Evolutionary conservation across 257 asterid genomes (phyloP).

Genomic region (Primulina eburnea): DNA sequence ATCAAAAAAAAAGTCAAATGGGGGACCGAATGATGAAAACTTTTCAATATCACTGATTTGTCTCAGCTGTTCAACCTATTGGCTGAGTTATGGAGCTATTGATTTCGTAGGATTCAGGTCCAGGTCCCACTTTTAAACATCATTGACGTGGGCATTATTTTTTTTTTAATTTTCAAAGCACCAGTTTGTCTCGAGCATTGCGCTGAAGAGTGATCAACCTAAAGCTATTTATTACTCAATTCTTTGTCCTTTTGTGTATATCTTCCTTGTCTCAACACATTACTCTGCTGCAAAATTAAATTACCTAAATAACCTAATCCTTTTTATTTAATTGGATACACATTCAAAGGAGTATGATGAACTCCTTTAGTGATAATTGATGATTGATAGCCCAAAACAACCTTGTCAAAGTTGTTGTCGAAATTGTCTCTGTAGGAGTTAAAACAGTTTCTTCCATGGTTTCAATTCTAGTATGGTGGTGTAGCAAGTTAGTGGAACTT

Average conservation of each 20-base stretch:
- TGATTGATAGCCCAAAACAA: not conserved
- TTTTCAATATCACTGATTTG: not conserved
- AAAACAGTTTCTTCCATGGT: not conserved
- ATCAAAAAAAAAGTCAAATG: no score
- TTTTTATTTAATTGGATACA: not conserved
- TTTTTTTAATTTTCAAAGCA: no score
- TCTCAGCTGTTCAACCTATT: not conserved
- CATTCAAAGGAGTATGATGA: not conserved
- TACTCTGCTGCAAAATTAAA: not conserved
- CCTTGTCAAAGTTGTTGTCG: not conserved
- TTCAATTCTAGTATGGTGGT: not conserved
- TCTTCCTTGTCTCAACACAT: not conserved
- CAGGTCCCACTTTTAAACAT: no score
- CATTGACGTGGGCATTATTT: not conserved
- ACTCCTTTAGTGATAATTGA: not conserved
- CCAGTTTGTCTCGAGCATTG: not conserved
- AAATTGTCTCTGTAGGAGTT: not conserved
- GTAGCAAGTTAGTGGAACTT: not conserved
- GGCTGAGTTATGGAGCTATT: not conserved
- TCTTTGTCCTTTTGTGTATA: not conserved
- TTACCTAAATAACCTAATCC: not conserved
- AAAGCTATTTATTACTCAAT: not conserved
- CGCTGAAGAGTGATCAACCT: not conserved
- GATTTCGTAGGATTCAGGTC: not conserved
- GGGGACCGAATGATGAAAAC: not conserved